These are phyloP conservation scores for Salix caprea DNA, from an alignment of 345 rosid genomes.

Conservation along the genomic window DNA sequence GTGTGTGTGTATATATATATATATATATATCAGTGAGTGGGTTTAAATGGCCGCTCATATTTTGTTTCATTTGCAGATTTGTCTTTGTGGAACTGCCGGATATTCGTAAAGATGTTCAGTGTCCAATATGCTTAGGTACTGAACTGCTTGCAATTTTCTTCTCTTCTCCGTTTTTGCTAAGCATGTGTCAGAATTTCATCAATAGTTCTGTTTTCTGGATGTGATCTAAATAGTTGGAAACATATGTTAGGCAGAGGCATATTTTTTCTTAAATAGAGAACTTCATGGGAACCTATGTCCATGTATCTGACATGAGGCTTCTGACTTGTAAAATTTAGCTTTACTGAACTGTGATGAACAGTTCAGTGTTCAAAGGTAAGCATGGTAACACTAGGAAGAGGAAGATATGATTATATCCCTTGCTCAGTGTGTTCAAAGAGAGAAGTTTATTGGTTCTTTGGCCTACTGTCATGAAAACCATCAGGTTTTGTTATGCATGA, in stretches of 20 bases:
- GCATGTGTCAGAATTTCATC: neutral
- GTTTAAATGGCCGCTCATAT: slow-evolving; percentile 1
- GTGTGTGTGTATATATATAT: neutral
- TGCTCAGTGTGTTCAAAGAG: neutral
- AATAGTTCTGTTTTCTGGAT: neutral
- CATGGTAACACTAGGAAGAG: neutral
- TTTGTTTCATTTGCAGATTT: slow-evolving; percentile 54
- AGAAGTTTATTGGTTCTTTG: neutral
- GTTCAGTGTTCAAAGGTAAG: neutral
- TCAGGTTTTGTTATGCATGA: neutral
- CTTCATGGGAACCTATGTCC: neutral
- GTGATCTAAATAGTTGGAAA: neutral
- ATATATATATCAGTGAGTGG: neutral
- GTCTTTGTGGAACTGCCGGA: slow-evolving; percentile 56
- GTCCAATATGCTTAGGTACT: slow-evolving; percentile 91
- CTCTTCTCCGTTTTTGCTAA: neutral
- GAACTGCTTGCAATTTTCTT: slow-evolving; percentile 10
- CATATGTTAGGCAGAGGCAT: neutral
- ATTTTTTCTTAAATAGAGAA: neutral
- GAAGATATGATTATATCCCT: neutral
- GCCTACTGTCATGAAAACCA: neutral
- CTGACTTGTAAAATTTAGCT: neutral
- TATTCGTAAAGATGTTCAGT: slow-evolving; percentile 76
- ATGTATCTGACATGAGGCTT: neutral
- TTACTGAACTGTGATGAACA: neutral